Evolutionary conservation across 495 filamentous ascomycete species (phyloP), one percentile per base, ranked within the genome.

Genomic region (Penicillium maclennaniae): DNA sequence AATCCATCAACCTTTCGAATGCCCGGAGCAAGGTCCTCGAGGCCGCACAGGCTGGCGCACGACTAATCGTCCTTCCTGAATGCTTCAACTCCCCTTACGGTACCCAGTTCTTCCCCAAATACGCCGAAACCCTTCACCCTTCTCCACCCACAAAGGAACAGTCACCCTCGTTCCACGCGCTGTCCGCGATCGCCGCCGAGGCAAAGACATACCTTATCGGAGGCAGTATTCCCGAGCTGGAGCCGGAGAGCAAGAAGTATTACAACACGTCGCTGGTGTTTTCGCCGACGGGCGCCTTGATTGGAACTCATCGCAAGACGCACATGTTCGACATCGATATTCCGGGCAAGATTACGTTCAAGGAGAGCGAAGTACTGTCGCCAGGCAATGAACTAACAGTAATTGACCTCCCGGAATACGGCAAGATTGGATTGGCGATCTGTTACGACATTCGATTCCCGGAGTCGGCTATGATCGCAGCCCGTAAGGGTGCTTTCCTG

Each of bases 261-360:
- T 95, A 92, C 77, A 98, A 98, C 70, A 97, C 93, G 8, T 86
- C 80, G 7, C 78, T 98, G 28, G 84, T 87, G 1, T 98, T 98
- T 70, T 79, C 74, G 12, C 91, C 91, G 0, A 59, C 79, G 1
- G 93, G 93, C 1, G 66, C 77, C 8, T 75, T 97, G n/a, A 78
- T 97, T 9, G 89, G 85, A 4, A 88, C 83, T 3, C 92, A 99
- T 65, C 83, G 93, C 55, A 99, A 99, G 69, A 82, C 93, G 17
- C 93, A 99, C 67, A 79, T 99, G n/a, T 99, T 99, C 73, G 93
- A 99, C 73, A 99, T 99, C 61, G 87, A 92, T 67, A 99, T 99
- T 61, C 93, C 93, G 1, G 92, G 90, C 26, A 89, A 89, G 68
- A 96, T 99, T 67, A 85, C 65, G 14, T 99, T 99, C 76, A 82